These are phyloP conservation scores for Vicia villosa DNA, from an alignment of 306 rosid genomes.

Conservation along the genomic window DNA sequence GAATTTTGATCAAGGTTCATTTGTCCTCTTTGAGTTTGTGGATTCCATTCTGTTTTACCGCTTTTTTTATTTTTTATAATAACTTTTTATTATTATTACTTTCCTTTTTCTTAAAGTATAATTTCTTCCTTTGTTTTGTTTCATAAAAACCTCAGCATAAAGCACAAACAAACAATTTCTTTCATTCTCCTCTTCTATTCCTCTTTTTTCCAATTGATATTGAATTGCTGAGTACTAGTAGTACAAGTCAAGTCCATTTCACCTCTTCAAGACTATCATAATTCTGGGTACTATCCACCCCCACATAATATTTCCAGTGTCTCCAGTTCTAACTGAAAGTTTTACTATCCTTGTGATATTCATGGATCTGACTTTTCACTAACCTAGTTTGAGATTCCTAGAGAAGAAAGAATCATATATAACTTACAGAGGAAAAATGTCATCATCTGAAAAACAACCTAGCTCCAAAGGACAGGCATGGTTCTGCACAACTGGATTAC, in stretches of 20 bases:
- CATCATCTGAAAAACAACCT: constrained; percentile 58
- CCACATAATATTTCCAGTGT: constrained; percentile 36
- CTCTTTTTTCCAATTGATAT: constrained; percentile 26
- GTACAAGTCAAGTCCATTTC: constrained; percentile 45
- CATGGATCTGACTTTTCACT: constrained; percentile 46
- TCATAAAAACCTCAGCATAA: constrained; percentile 42
- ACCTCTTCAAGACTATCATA: constrained; percentile 22
- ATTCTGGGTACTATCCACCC: constrained; percentile 21
- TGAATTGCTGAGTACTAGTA: not conserved
- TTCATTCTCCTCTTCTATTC: constrained; percentile 36
- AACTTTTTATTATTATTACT: not conserved
- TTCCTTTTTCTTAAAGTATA: constrained; percentile 6
- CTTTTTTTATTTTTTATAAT: not conserved
- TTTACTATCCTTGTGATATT: not conserved
- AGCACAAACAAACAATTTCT: constrained; percentile 52
- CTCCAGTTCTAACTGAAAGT: constrained; percentile 13
- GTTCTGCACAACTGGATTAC: constrained; percentile 96
- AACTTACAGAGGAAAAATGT: constrained; percentile 52
- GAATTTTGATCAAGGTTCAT: constrained; percentile 62
- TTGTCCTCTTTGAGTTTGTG: constrained; percentile 75
- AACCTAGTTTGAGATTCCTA: constrained; percentile 1
- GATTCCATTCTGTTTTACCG: constrained; percentile 55
- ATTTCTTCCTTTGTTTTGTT: constrained; percentile 40
- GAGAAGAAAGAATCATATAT: constrained; percentile 13
- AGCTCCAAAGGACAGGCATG: constrained; percentile 94